Base-by-base conservation (phyloP, 1,139 yeast genomes). In the Nakaseomyces glabratus region DNA sequence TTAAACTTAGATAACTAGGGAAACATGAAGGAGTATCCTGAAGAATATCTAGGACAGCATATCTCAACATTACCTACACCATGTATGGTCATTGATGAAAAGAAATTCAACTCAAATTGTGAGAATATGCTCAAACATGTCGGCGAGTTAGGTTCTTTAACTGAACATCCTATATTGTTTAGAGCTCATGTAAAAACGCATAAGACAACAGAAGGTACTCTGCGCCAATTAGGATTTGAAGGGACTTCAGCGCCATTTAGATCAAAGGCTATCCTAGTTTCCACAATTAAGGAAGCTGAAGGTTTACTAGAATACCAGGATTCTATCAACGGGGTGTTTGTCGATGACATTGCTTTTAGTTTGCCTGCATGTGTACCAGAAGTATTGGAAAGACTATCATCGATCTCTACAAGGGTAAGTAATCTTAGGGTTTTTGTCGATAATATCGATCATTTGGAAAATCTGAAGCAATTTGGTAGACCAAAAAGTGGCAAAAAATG, bases 111-210 rank as follows among this genome's bases (percentile, higher is more conserved):
- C 17, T 37, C 40, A 5, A 71, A 72, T 45, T 61, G 67, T 37
- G 49, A 46, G 6, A 50, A 51, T n/a, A 65, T 71, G 71, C 55
- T 66, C 5, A 40, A 47, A 10, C 57, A 58, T 35, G 60, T 64
- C 0, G 37, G 39, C 9, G 55, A 42, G 20, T 43, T 39, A 28
- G 38, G 36, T 19, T 24, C 20, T 10, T 17, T 34, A 16, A 34
- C 49, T 51, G 39, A 48, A 40, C 23, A 37, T 68, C 5, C 59
- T 52, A 13, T 78, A 72, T 54, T 60, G 15, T 48, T 48, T 24
- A 46, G 88, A 38, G 77, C 82, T 2, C 93, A 81, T 51, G 73
- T 82, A 18, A 82, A 82, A 57, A 82, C 93, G 1, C 88, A 80
- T 54, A 82, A 81, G 49, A 62, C 73, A 4, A 48, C 59, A 19